A percentile compares a stretch with the other conserved stretches of the same genome.
These are phyloP conservation scores for Geum urbanum DNA, from an alignment of 306 rosid genomes.

Conservation along the genomic window DNA sequence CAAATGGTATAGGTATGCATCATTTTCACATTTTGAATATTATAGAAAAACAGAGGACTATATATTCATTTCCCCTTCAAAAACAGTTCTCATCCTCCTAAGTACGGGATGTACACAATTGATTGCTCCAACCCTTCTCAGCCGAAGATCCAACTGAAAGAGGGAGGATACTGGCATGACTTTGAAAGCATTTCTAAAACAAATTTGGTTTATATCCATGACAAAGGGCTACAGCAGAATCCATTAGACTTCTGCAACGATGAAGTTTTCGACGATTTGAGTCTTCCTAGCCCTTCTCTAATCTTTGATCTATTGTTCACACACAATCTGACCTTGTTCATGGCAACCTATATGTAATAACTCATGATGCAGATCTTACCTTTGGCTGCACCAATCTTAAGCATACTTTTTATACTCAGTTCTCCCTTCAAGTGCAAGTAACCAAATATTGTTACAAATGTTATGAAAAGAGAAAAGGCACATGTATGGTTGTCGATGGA, in stretches of 20 bases:
- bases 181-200: not conserved
- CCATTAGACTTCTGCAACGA: accelerated
- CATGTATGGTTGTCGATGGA: not conserved
- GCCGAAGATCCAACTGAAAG: not conserved
- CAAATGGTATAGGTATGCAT: not conserved
- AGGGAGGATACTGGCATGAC: constrained; percentile 7
- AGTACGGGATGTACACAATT: not conserved
- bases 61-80: not conserved
- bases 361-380: accelerated
- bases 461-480: accelerated
- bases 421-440: not conserved
- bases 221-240: accelerated
- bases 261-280: not conserved
- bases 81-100: accelerated
- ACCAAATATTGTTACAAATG: not conserved
- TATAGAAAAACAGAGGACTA: not conserved
- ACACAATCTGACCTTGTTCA: not conserved
- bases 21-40: not conserved
- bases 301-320: too few relatives aligned
- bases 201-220: accelerated
- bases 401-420: not conserved
- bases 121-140: accelerated
- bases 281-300: not conserved
- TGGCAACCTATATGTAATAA: accelerated
- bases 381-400: accelerated